Evolutionary conservation across 441 rosid species (phyloP), one percentile per base, ranked within the genome.

Genomic region (Arabidopsis hybrid): DNA sequence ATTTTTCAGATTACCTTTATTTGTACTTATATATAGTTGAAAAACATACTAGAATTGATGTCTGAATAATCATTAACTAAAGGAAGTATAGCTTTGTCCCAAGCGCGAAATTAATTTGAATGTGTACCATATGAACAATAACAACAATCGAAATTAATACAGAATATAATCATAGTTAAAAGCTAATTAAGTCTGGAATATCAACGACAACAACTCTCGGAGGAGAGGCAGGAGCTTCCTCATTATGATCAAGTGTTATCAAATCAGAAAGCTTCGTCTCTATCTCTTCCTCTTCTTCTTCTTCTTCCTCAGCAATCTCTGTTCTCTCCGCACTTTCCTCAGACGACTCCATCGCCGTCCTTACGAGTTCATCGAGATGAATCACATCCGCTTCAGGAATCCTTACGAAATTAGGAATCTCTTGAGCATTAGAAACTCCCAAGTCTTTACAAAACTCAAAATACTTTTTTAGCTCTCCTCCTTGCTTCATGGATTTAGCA

Each of bases 121-220:
- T 4, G 21, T n/a, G 40, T 40, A 11, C 45, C 17, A 29, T 51
- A 34, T 51, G 8, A 68, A 60, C 35, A 60, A 38, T 8, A 56
- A 14, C 32, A 64, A 55, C 8, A 38, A 45, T 31, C 61, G 18
- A 49, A 70, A 35, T 39, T 7, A 69, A 64, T 12, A 75, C 49
- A 65, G 10, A 53, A 5, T 18, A 29, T 1, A 56, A 49, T 16
- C 31, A 70, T 67, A 60, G 13, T 78, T 77, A 86, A 77, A 92
- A 84, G 49, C 74, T 80, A 77, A 90, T 90, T 38, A 90, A 90
- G 70, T 92, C 94, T 21, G 92, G 90, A 70, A 76, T 32, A 57
- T 70, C 21, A 42, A 40, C 40, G 64, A 57, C 21, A 42, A 40
- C 40, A 64, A 57, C 57, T 57, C 1, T 59, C 0, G 47, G 59